These are phyloP conservation scores for Lentinula aciculospora DNA, from an alignment of 768 basidiomycete genomes.

Conservation along the genomic window DNA sequence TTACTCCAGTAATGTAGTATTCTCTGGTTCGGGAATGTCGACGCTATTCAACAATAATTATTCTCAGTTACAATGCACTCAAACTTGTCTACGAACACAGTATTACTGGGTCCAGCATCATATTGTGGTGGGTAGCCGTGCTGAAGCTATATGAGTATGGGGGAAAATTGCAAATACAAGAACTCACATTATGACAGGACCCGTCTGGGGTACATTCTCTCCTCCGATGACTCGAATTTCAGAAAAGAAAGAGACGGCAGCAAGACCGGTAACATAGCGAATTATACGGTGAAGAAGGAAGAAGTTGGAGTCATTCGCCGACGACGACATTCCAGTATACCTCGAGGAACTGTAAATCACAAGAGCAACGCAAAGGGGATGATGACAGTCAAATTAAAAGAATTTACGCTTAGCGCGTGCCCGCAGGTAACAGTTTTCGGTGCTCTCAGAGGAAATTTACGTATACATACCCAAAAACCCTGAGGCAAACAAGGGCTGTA, in stretches of 20 bases:
- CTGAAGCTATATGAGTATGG: constrained; percentile 29
- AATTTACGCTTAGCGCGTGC: not conserved
- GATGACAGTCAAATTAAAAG: not conserved
- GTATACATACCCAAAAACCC: not conserved
- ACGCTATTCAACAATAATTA: constrained; percentile 41
- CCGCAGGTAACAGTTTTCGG: not conserved
- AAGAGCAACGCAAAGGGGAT: not conserved
- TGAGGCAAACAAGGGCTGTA: not conserved
- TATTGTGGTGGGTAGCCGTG: constrained; percentile 87
- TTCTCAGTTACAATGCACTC: constrained; percentile 11
- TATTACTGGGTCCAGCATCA: constrained; percentile 86
- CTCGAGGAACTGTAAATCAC: not conserved
- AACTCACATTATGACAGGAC: constrained; percentile 85
- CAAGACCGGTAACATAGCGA: constrained; percentile 63
- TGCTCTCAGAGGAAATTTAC: not conserved
- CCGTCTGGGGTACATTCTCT: constrained; percentile 82
- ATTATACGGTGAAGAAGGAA: constrained; percentile 63
- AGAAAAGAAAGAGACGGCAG: constrained; percentile 83
- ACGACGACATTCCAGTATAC: not conserved
- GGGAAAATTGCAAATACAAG: constrained; percentile 23
- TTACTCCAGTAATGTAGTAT: constrained; percentile 94
- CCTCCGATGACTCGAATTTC: constrained; percentile 82
- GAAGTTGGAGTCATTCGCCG: not conserved
- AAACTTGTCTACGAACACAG: constrained; percentile 52
- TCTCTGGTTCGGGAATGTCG: constrained; percentile 74